phyloP scores from a whole-genome alignment of 371 early-diverging fungal species.

The Lichtheimia ramosa region DNA sequence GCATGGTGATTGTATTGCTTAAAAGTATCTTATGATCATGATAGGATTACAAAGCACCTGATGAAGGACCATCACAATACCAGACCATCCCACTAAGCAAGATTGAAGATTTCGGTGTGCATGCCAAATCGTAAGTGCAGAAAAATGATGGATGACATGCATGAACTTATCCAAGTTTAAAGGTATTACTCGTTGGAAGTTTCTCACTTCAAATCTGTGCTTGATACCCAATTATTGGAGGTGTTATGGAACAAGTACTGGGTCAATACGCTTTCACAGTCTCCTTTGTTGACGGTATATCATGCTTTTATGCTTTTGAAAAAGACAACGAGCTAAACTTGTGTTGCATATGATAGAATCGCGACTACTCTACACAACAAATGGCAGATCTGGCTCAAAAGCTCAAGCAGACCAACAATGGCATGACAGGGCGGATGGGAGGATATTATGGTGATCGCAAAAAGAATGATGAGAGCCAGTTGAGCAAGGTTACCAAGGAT shows the following conservation, averaged over 20 bases:
- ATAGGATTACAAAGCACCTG: constrained; percentile 76
- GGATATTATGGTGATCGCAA: constrained; percentile 63
- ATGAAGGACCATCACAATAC: constrained; percentile 74
- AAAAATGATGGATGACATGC: background rate
- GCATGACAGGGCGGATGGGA: constrained; percentile 55
- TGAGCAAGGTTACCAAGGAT: constrained; percentile 77
- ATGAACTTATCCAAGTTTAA: background rate
- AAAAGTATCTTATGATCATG: background rate
- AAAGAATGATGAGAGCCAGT: constrained; percentile 66
- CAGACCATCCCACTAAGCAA: constrained; percentile 90
- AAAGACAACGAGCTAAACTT: background rate
- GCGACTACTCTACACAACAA: constrained; percentile 77
- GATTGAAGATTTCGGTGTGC: constrained; percentile 97
- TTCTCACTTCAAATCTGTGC: constrained; percentile 89
- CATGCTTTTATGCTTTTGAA: background rate
- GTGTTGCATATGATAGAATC: constrained; percentile 56
- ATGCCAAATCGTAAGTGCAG: constrained; percentile 72
- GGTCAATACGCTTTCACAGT: constrained; percentile 92
- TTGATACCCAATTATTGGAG: constrained; percentile 86
- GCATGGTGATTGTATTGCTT: background rate
- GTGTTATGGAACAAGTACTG: constrained; percentile 97
- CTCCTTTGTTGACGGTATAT: constrained; percentile 85
- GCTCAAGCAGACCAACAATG: constrained; percentile 74
- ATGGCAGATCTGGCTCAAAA: constrained; percentile 84
- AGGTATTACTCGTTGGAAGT: constrained; percentile 91